Percentiles rank a stretch among this genome's conserved stretches.
Evolutionary conservation across 192 early-diverging fungal species (phyloP).

Genomic region (Gamsiella multidivaricata): DNA sequence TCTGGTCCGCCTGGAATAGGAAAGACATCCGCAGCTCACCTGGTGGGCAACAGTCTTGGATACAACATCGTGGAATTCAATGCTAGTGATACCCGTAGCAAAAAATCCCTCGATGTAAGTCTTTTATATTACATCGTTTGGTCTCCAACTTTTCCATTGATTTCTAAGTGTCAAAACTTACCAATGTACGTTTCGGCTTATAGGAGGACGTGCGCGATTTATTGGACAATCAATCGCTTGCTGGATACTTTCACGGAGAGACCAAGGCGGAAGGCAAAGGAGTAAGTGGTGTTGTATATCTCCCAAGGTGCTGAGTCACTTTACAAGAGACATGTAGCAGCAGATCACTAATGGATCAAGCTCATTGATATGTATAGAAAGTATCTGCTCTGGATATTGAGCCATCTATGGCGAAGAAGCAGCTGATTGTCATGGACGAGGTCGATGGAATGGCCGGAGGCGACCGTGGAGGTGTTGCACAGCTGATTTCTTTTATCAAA

Average conservation of each 20-base stretch:
- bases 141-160: too few species aligned
- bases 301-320: too few species aligned
- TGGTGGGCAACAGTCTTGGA: slow-evolving; percentile 83
- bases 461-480: slow-evolving; percentile 90
- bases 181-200: not conserved
- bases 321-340: too few species aligned
- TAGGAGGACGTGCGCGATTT: slow-evolving; percentile 64
- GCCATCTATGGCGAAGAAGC: slow-evolving; percentile 56
- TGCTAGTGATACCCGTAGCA: slow-evolving; percentile 95
- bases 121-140: not conserved
- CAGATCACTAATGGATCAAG: not conserved
- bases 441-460: slow-evolving; percentile 99
- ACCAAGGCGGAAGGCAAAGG: slow-evolving; percentile 27
- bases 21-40: slow-evolving; percentile 95
- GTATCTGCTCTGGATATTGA: not conserved
- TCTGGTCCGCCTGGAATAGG: slow-evolving; percentile 98
- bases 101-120: slow-evolving; percentile 81
- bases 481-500: slow-evolving; percentile 92
- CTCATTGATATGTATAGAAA: slow-evolving; percentile 7
- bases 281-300: too few species aligned
- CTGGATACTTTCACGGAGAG: slow-evolving; percentile 61
- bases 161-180: not conserved
- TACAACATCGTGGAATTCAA: slow-evolving; percentile 95
- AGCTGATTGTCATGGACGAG: slow-evolving; percentile 98
- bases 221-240: slow-evolving; percentile 63